Percentiles rank a stretch among this genome's conserved stretches.
phyloP scores from a whole-genome alignment of 164 flowering plant genomes.

The Taxillus chinensis region DNA sequence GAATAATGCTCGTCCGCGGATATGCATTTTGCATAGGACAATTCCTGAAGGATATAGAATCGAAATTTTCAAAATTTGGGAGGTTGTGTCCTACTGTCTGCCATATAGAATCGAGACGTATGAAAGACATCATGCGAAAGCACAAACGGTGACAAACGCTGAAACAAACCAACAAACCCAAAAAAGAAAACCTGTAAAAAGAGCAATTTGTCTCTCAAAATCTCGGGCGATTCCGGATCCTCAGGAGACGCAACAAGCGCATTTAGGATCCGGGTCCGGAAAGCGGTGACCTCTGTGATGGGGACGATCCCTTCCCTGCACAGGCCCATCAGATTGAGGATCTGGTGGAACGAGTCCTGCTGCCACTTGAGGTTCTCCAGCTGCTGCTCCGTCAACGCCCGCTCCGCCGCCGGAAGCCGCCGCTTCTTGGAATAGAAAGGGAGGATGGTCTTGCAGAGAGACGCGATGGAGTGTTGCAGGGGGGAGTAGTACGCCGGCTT shows the following conservation, averaged over 20 bases:
- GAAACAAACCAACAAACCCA: too few relatives aligned
- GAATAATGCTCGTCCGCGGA: constrained; percentile 75
- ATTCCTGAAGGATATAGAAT: constrained; percentile 50
- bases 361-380: constrained; percentile 94
- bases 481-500: constrained; percentile 83
- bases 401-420: constrained; percentile 53
- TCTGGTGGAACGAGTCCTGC: constrained; percentile 85
- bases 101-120: too few relatives aligned
- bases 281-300: constrained; percentile 55
- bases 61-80: too few relatives aligned
- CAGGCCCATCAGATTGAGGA: constrained; percentile 74
- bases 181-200: constrained; percentile 61
- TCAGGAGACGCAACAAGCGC: constrained; percentile 54
- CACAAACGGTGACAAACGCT: too few relatives aligned
- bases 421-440: constrained; percentile 74
- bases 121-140: too few relatives aligned
- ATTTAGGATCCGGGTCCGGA: constrained; percentile 58
- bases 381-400: constrained; percentile 60
- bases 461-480: constrained; percentile 74
- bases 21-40: constrained; percentile 78
- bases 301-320: constrained; percentile 69
- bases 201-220: constrained; percentile 73
- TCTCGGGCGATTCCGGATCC: constrained; percentile 42
- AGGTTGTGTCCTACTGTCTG: too few relatives aligned
- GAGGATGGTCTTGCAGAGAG: constrained; percentile 76